Evolutionary conservation across 805 yeast genomes (phyloP), one percentile per base, ranked within the genome.

Genomic region (Metschnikowia gelsemii): DNA sequence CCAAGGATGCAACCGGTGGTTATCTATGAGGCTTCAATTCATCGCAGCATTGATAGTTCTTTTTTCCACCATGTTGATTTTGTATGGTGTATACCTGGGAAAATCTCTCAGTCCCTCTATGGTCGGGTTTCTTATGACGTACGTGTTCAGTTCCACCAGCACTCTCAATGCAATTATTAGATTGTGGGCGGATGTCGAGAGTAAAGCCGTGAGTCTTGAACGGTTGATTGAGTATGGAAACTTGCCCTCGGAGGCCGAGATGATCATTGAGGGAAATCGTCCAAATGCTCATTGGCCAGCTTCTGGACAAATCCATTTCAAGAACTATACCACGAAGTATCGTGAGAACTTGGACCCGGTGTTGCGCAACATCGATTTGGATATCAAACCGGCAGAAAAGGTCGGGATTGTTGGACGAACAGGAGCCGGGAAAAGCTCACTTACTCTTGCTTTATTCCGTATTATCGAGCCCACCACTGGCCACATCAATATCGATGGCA

Each of bases 111-210:
- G 55, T 38, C 64, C 70, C 8, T 66, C 65, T 28, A 49, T 63
- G 48, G 59, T 64, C 19, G 73, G 73, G 29, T 66, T 68, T 50
- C 50, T 65, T 18, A 62, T 68, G 68, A 58, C 63, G 8, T 60
- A 65, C 43, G 60, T 66, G 3, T 55, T 68, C 42, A 56, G 57
- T 21, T 56, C 64, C 27, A 64, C 72, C 4, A 42, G 46, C 24
- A 49, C 58, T 7, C 56, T 68, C 42, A 59, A 64, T 41, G 58
- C 59, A 4, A 55, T 66, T 29, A 58, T 66, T 17, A 53, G 68
- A 42, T 47, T 48, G 30, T 63, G 67, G 63, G 63, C 70, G 1
- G 66, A 62, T 22, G 50, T 65, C 20, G 70, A 66, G 47, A 58
- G 62, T 6, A 57, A 56, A 38, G 54, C 67, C 1, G 63, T 66